These are phyloP conservation scores for Ceratorhiza oryzae-sativae DNA, from an alignment of 1,284 basidiomycete genomes.

Conservation along the genomic window DNA sequence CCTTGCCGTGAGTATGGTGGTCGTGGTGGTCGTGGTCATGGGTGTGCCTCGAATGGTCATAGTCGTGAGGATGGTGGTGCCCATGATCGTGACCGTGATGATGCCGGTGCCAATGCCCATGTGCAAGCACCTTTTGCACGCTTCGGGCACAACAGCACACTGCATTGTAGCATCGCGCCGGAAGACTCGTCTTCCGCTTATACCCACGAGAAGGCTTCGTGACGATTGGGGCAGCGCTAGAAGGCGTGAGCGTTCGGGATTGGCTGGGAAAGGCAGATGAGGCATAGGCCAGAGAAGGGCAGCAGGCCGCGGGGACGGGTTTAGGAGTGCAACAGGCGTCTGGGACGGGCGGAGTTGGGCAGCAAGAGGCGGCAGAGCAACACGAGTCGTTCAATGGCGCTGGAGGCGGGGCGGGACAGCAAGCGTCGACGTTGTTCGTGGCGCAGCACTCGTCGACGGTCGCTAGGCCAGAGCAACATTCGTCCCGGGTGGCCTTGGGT, in stretches of 20 bases:
- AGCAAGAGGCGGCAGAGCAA: not conserved
- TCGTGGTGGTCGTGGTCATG: not conserved
- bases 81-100: conserved; percentile 2
- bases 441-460: conserved; percentile 15
- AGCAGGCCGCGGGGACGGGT: not conserved
- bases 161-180: conserved; percentile 31
- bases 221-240: not conserved
- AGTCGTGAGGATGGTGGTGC: too few species aligned
- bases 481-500: not conserved
- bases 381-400: not conserved
- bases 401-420: not conserved
- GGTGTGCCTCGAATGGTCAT: not conserved
- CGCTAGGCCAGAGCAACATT: not conserved
- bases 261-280: not conserved
- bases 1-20: too few species aligned
- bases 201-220: not conserved
- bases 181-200: conserved; percentile 21
- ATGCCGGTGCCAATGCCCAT: conserved; percentile 11
- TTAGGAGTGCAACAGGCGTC: conserved; percentile 9
- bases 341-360: not conserved
- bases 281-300: not conserved
- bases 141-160: conserved; percentile 31
- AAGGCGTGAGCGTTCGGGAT: not conserved
- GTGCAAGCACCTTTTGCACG: conserved; percentile 11
- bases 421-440: not conserved